Evolutionary conservation across 768 basidiomycete genomes (phyloP).

Genomic region (Candolleomyces eurysporus): DNA sequence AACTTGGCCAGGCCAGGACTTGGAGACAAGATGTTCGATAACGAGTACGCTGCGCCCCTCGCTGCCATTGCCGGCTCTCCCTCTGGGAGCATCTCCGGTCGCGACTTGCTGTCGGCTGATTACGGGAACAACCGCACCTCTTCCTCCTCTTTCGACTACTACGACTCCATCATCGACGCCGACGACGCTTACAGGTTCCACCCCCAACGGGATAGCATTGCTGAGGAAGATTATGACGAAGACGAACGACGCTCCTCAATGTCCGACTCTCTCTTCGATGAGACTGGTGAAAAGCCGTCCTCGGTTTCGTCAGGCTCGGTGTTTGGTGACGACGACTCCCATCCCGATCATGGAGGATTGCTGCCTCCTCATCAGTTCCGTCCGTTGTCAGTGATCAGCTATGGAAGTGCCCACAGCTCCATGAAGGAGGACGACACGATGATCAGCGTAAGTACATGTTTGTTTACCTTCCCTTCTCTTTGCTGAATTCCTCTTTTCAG

Average conservation of each 20-base stretch:
- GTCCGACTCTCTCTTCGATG: conserved; percentile 62
- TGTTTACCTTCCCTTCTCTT: conserved; percentile 5
- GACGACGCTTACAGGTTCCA: background rate
- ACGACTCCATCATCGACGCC: conserved; percentile 67
- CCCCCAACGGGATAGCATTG: conserved; percentile 1
- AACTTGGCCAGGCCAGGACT: conserved; percentile 69
- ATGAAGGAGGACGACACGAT: conserved; percentile 75
- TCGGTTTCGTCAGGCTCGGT: conserved; percentile 53
- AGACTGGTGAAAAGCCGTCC: conserved; percentile 51
- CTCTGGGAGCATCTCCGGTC: conserved; percentile 35
- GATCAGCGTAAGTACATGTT: conserved; percentile 56
- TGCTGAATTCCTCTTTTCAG: conserved; percentile 28
- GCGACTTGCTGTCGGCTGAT: conserved; percentile 11
- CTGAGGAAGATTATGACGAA: background rate
- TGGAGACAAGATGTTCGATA: conserved; percentile 88
- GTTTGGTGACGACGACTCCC: conserved; percentile 52
- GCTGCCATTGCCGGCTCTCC: conserved; percentile 68
- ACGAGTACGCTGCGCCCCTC: conserved; percentile 53
- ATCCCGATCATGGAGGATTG: conserved; percentile 29
- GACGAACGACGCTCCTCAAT: conserved; percentile 34
- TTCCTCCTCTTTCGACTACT: conserved; percentile 39
- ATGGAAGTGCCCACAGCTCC: conserved; percentile 46
- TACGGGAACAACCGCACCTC: conserved; percentile 32
- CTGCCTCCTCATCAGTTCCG: conserved; percentile 55
- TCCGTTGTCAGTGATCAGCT: conserved; percentile 64